Evolutionary conservation across 2,329 filamentous ascomycete genomes (phyloP).

Genomic region (Diaporthe nobilis): DNA sequence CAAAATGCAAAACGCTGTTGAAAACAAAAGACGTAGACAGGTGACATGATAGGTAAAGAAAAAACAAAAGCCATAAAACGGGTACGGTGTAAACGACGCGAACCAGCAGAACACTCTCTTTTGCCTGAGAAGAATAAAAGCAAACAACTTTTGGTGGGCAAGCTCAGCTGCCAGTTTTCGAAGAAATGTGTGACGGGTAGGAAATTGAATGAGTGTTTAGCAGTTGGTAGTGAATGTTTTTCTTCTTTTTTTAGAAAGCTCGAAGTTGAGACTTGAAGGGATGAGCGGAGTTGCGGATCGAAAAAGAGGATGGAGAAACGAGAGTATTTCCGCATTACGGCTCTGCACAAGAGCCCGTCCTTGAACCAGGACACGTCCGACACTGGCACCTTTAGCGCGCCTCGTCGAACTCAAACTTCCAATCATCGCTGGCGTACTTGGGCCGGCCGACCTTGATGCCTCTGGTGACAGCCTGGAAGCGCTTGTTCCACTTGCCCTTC

Average conservation of each 20-base stretch:
- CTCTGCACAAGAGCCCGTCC: constrained; percentile 11
- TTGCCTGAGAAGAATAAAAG: constrained; percentile 23
- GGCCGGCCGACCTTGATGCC: constrained; percentile 22
- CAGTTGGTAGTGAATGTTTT: constrained; percentile 14
- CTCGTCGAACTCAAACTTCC: constrained; percentile 37
- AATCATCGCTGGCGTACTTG: constrained; percentile 41
- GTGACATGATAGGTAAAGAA: constrained; percentile 16
- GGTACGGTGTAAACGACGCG: constrained; percentile 7
- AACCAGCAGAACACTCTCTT: constrained; percentile 33
- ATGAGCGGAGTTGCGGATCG: constrained; percentile 24
- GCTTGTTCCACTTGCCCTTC: constrained; percentile 47
- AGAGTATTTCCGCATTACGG: constrained; percentile 29
- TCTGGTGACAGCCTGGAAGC: constrained; percentile 32
- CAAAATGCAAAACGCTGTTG: not conserved
- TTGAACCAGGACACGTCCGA: not conserved
- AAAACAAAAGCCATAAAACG: constrained; percentile 8
- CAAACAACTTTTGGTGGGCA: constrained; percentile 13
- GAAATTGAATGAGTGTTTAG: constrained; percentile 16
- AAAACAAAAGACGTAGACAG: constrained; percentile 24
- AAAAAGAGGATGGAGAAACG: not conserved
- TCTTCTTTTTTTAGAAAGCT: not conserved
- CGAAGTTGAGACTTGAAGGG: not conserved
- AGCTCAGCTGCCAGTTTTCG: constrained; percentile 4
- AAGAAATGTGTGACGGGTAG: constrained; percentile 9
- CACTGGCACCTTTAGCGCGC: not conserved